A percentile compares a stretch with the other conserved stretches of the same genome.
Conservation (phyloP, 352 stramenopile species). For the Globisporangium canariense region DNA sequence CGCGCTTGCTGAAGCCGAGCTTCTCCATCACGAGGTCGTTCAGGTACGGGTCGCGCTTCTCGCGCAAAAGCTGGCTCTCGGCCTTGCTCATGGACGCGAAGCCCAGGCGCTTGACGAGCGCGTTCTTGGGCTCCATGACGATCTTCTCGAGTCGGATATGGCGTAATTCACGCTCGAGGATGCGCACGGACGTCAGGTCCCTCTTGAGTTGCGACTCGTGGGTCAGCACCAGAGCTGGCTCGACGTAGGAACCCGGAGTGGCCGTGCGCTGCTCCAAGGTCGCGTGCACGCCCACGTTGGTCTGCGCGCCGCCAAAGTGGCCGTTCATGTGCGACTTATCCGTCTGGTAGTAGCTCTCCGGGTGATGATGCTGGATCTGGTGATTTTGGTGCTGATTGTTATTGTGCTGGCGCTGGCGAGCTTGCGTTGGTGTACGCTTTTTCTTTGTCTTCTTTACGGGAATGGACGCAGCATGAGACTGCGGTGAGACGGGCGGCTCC, state of each 20-base stretch:
- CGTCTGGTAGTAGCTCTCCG: constrained; percentile 11
- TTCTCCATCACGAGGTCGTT: constrained; percentile 51
- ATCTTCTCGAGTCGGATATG: constrained; percentile 44
- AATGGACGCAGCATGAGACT: background rate
- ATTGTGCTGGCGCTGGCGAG: background rate
- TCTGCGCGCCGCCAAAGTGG: constrained; percentile 17
- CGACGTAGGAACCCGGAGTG: constrained; percentile 25
- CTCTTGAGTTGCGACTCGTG: constrained; percentile 43
- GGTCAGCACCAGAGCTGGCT: constrained; percentile 36
- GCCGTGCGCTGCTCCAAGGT: constrained; percentile 11
- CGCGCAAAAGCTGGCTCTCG: constrained; percentile 22
- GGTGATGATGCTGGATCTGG: constrained; percentile 6
- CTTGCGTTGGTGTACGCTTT: constrained; percentile 19
- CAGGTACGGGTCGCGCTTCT: constrained; percentile 37
- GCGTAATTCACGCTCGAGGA: constrained; percentile 52
- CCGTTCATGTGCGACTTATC: constrained; percentile 17
- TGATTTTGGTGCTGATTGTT: background rate
- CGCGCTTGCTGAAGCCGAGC: constrained; percentile 56
- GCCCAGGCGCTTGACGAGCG: constrained; percentile 21
- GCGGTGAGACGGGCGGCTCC: background rate
- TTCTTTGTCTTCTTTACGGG: constrained; percentile 19
- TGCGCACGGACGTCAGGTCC: constrained; percentile 36
- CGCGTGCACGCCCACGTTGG: constrained; percentile 8
- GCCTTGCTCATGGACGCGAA: constrained; percentile 22
- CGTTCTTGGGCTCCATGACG: constrained; percentile 17